Percentiles rank a stretch among this genome's conserved stretches.
Conservation (phyloP, 345 rosid species). For the Lenwebbia sp. region DNA sequence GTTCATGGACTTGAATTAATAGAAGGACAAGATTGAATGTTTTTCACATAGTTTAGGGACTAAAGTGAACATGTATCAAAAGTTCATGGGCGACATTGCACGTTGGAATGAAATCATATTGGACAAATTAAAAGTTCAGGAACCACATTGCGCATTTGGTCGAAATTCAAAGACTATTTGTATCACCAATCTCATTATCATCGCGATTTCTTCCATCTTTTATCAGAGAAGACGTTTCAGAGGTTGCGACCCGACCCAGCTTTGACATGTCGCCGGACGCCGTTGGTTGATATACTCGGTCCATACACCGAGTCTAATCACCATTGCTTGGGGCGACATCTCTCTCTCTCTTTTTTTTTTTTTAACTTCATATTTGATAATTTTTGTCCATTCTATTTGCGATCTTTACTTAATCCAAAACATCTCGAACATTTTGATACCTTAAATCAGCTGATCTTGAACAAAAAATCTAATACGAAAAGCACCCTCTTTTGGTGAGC, state of each 20-base stretch:
- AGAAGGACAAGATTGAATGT: too few relatives aligned
- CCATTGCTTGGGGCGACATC: accelerated
- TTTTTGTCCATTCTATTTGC: neutral
- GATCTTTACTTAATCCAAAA: neutral
- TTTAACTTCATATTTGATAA: neutral
- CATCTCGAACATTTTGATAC: neutral
- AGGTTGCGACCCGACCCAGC: neutral
- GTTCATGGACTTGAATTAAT: too few relatives aligned
- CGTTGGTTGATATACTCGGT: neutral
- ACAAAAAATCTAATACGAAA: neutral
- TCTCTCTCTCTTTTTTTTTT: neutral
- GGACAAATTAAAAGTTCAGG: too few relatives aligned
- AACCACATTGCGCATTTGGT: too few relatives aligned
- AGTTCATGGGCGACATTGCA: too few relatives aligned
- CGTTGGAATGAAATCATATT: too few relatives aligned
- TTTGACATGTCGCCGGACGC: neutral
- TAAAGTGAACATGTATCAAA: too few relatives aligned
- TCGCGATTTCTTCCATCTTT: neutral
- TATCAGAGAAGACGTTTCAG: neutral
- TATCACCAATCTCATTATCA: neutral
- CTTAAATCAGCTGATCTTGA: neutral
- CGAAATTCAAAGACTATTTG: neutral
- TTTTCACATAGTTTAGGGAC: too few relatives aligned
- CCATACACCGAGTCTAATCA: neutral
- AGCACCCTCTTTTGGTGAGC: neutral